A percentile compares a stretch with the other conserved stretches of the same genome.
These are phyloP conservation scores for Penicillium sp. DNA, from an alignment of 2,329 filamentous ascomycete species.

Conservation along the genomic window DNA sequence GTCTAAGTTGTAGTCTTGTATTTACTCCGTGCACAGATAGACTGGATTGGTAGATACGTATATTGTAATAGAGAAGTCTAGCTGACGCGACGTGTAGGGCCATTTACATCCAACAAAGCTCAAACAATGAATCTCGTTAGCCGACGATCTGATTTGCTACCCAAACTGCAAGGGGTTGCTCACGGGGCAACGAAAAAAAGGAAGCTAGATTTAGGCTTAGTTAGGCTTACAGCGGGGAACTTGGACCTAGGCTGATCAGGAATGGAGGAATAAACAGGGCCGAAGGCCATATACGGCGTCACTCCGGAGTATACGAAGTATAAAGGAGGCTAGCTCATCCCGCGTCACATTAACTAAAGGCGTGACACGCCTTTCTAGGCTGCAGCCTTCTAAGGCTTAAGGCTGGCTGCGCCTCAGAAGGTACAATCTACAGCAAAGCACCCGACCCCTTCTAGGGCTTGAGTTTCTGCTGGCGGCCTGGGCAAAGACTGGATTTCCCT, in stretches of 20 bases:
- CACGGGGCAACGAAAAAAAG: neutral
- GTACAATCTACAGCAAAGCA: neutral
- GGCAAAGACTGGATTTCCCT: neutral
- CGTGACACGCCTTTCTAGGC: constrained; percentile 14
- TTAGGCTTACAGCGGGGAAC: constrained; percentile 14
- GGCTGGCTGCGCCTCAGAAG: constrained; percentile 29
- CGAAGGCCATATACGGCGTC: neutral
- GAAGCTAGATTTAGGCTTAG: constrained; percentile 2
- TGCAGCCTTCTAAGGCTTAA: constrained; percentile 39
- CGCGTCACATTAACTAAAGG: neutral
- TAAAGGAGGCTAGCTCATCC: neutral
- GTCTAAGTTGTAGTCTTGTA: neutral
- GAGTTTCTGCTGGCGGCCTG: neutral
- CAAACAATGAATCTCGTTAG: constrained; percentile 4
- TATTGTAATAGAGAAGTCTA: neutral
- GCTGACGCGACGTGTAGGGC: constrained; percentile 9
- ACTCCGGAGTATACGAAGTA: neutral
- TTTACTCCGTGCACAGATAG: neutral
- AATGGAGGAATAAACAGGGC: neutral
- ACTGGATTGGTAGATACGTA: neutral
- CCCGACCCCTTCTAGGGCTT: neutral
- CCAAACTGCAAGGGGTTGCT: constrained; percentile 17
- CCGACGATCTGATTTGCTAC: constrained; percentile 13
- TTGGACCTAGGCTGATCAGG: neutral
- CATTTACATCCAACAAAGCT: constrained; percentile 13